Conservation (phyloP, 495 filamentous ascomycete genomes). For the Cercophora scortea region DNA sequence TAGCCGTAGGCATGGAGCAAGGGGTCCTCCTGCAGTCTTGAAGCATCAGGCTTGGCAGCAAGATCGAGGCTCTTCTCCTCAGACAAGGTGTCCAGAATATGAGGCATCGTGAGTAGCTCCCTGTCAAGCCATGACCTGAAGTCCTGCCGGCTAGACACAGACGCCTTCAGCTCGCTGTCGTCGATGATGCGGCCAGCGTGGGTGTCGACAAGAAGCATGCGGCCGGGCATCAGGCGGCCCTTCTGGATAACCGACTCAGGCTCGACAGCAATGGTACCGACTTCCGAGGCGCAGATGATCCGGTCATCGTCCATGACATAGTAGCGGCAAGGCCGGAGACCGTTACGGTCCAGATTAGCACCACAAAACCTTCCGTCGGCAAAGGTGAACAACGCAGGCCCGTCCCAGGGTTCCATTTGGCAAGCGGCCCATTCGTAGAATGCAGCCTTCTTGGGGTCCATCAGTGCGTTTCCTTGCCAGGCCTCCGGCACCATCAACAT, state of each 20-base stretch:
- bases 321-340: conserved; percentile 93
- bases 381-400: conserved; percentile 96
- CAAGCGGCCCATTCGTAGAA: conserved; percentile 99
- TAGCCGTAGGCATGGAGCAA: conserved; percentile 88
- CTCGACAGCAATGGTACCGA: conserved; percentile 89
- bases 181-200: conserved; percentile 93
- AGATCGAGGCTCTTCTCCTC: conserved; percentile 47
- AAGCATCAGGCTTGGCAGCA: conserved; percentile 55
- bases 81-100: conserved; percentile 53
- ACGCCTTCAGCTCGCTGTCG: conserved; percentile 86
- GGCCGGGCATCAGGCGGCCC: conserved; percentile 88
- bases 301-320: conserved; percentile 98
- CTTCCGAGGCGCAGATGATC: conserved; percentile 97
- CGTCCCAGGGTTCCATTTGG: conserved; percentile 99
- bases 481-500: conserved; percentile 99
- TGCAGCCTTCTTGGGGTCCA: conserved; percentile 93
- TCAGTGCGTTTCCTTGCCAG: conserved; percentile 89
- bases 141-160: conserved; percentile 75
- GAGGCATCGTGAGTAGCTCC: conserved; percentile 72
- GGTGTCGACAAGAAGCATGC: conserved; percentile 97
- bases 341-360: conserved; percentile 97
- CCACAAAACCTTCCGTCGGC: conserved; percentile 96
- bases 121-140: conserved; percentile 86
- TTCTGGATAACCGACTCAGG: conserved; percentile 90
- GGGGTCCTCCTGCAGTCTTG: conserved; percentile 76